phyloP scores from a whole-genome alignment of 768 basidiomycete genomes.

The Suillus americanus region DNA sequence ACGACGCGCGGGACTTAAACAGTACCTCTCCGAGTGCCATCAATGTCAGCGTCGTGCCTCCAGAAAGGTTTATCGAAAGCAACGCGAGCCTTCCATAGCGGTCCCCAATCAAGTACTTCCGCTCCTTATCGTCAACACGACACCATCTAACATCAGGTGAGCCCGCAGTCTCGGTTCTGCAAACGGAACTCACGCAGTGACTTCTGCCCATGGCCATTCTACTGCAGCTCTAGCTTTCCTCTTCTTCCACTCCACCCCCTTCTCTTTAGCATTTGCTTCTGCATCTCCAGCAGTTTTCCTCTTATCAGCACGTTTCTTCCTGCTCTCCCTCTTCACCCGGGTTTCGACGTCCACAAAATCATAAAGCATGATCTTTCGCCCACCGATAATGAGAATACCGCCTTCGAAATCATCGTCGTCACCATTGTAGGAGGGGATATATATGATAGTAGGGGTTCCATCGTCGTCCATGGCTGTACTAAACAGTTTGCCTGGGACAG shows the following conservation, averaged over 20 bases:
- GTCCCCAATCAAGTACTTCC: slow-evolving; percentile 66
- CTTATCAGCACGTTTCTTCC: slow-evolving; percentile 50
- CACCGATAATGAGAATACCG: slow-evolving; percentile 73
- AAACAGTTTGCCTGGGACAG: slow-evolving; percentile 50
- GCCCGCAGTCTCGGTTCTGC: neutral
- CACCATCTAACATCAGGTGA: slow-evolving; percentile 44
- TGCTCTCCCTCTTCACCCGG: slow-evolving; percentile 54
- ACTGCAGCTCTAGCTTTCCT: slow-evolving; percentile 55
- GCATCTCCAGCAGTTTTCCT: slow-evolving; percentile 48
- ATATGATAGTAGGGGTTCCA: slow-evolving; percentile 40
- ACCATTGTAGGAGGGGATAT: slow-evolving; percentile 25
- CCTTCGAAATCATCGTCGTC: slow-evolving; percentile 45
- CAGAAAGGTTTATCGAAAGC: slow-evolving; percentile 51
- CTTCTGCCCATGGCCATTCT: slow-evolving; percentile 76
- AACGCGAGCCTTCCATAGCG: slow-evolving; percentile 68
- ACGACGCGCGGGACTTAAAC: neutral
- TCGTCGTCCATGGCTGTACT: slow-evolving; percentile 30
- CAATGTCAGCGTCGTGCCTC: slow-evolving; percentile 43
- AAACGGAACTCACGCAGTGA: slow-evolving; percentile 56
- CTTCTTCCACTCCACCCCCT: slow-evolving; percentile 50
- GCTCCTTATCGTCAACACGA: slow-evolving; percentile 43
- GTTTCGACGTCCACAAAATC: slow-evolving; percentile 49
- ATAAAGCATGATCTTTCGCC: slow-evolving; percentile 60
- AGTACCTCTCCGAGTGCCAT: slow-evolving; percentile 72
- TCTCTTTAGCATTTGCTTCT: slow-evolving; percentile 45